A percentile compares a stretch with the other conserved stretches of the same genome.
phyloP scores from a whole-genome alignment of 768 basidiomycete genomes.

The Kwoniella shandongensis region DNA sequence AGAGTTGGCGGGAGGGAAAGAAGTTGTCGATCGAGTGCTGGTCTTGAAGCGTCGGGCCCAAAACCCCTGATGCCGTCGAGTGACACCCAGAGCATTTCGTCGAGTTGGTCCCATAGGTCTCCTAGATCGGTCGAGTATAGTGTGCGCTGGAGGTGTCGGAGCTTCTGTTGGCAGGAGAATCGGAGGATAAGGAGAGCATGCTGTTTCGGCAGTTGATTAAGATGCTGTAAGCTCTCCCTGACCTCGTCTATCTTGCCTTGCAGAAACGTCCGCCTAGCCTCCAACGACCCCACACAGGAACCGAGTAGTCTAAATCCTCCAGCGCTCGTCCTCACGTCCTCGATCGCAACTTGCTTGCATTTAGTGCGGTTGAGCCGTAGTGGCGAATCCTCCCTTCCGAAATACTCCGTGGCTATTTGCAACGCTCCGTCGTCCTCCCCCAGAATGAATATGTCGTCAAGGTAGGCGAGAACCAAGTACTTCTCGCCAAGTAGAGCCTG shows the following conservation, averaged over 20 bases:
- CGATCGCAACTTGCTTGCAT: neutral
- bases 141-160: conserved; percentile 6
- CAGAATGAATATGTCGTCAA: conserved; percentile 35
- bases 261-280: neutral
- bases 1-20: neutral
- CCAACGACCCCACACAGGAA: neutral
- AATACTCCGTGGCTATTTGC: conserved; percentile 3
- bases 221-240: neutral
- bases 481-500: conserved; percentile 13
- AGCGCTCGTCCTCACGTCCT: neutral
- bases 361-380: conserved; percentile 17
- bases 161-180: conserved; percentile 4
- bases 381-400: neutral
- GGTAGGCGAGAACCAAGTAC: conserved; percentile 24
- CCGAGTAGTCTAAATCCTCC: neutral
- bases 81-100: neutral
- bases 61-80: conserved; percentile 3
- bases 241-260: conserved; percentile 8
- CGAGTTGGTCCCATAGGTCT: conserved; percentile 3
- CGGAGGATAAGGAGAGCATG: conserved; percentile 12
- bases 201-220: conserved; percentile 4
- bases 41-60: too few species aligned
- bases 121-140: neutral
- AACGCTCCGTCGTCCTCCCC: conserved; percentile 2
- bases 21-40: neutral